Evolutionary conservation across 2,329 filamentous ascomycete genomes (phyloP).

Genomic region (Penicillium psychrosexuale): DNA sequence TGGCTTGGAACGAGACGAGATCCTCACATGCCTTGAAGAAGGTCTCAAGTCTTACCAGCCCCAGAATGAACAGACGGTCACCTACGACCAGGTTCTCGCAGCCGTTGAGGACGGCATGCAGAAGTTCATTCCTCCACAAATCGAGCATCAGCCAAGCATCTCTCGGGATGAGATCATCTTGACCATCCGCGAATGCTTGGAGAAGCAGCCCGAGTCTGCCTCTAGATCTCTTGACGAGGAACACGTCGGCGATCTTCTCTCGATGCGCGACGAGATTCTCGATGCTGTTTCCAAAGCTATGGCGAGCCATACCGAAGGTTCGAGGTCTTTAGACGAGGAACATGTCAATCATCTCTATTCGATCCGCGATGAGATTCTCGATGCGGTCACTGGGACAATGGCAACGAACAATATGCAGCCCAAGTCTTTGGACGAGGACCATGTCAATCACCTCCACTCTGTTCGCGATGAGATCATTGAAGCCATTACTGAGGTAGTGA

Average conservation of each 20-base stretch:
- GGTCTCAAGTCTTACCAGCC: conserved; percentile 72
- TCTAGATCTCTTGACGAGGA: conserved; percentile 26
- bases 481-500: conserved; percentile 27
- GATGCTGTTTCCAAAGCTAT: too few species aligned
- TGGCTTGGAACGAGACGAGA: conserved; percentile 84
- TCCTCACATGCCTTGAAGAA: conserved; percentile 80
- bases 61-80: conserved; percentile 57
- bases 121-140: conserved; percentile 70
- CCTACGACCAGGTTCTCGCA: conserved; percentile 77
- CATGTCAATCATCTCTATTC: conserved; percentile 23
- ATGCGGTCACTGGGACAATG: conserved; percentile 27
- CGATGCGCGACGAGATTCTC: conserved; percentile 32
- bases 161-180: conserved; percentile 80
- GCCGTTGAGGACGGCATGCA: conserved; percentile 84
- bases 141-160: conserved; percentile 66
- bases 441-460: conserved; percentile 19
- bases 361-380: conserved; percentile 32
- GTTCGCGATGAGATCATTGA: conserved; percentile 33
- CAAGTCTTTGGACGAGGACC: conserved; percentile 23
- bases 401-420: conserved; percentile 20
- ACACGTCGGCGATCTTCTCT: conserved; percentile 22
- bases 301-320: too few species aligned
- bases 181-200: conserved; percentile 79
- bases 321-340: too few species aligned
- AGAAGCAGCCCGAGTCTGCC: conserved; percentile 63